Evolutionary conservation across 352 stramenopile species (phyloP), one percentile per base, ranked within the genome.

Genomic region (Lagenidium giganteum): DNA sequence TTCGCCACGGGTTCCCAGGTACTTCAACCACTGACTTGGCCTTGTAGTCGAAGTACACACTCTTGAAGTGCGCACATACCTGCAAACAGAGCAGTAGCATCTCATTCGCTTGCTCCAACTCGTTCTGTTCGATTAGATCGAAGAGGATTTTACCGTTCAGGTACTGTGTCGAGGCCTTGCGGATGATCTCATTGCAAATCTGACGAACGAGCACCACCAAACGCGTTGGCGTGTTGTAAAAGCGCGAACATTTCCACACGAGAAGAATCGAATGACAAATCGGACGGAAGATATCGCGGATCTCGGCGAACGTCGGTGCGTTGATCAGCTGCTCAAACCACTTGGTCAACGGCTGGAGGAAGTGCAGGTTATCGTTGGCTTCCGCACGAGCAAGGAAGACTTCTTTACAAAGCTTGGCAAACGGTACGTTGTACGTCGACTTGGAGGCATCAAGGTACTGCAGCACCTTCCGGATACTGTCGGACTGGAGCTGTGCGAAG

Each of bases 1-100:
- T 81, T 2, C 76, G 70, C 87, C 89, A 97, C 18, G 83, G 82
- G 37, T 96, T 96, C 8, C 68, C 58, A 1, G 85, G 85, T 2
- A 87, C 83, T 25, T 96, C 82, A 0, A 66, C 57, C 4, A 73
- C 67, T 0, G 84, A 90, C 31, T 86, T 87, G 3, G 76, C 81
- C 48, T 96, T 96, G 74, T 96, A 96, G 51, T 95, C 83, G 45
- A 96, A 96, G 57, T 96, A 97, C 1, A 93, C 79, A 16, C 75
- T 83, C 57, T 97, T 97, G 48, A 96, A 96, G 25, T 81, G 66
- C 1, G 82, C 86, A 43, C 87, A 93, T 1, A 96, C 80, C 27
- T 86, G 67, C 4, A 96, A 61, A 18, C 68, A 82, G 16, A 66
- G 51, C 11, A 84, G 50, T 28, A 95, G 50, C 72, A 85, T 88